These are phyloP conservation scores for Rhodotorula sphaerocarpa DNA, from an alignment of 768 basidiomycete genomes.

Conservation along the genomic window DNA sequence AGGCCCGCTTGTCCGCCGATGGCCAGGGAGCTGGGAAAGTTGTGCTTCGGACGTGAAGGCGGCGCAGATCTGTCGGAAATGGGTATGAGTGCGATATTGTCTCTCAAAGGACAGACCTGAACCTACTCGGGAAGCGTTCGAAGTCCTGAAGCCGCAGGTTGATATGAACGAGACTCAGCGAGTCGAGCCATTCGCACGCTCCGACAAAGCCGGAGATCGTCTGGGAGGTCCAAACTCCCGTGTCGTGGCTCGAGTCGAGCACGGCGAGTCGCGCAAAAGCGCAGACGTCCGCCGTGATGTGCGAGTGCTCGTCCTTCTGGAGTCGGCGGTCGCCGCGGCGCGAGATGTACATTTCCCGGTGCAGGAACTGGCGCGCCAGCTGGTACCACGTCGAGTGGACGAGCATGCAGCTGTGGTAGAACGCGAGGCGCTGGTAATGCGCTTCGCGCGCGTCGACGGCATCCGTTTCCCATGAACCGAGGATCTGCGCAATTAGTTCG, in stretches of 20 bases:
- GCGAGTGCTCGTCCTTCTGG: neutral
- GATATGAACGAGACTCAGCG: neutral
- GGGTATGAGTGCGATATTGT: neutral
- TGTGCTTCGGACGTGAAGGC: neutral
- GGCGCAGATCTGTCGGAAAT: neutral
- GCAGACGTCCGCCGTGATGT: neutral
- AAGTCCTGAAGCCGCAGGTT: too few relatives aligned
- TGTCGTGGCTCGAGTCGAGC: neutral
- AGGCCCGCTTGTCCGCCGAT: neutral
- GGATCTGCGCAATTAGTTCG: neutral
- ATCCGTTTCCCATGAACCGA: neutral
- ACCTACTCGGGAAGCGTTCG: neutral
- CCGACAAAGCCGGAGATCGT: neutral
- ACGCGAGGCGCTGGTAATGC: neutral
- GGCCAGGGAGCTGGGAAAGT: neutral
- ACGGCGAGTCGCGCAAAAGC: neutral
- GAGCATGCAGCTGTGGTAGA: neutral
- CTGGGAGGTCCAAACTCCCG: neutral
- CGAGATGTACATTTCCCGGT: neutral
- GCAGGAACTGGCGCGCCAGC: neutral
- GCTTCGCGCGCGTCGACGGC: neutral
- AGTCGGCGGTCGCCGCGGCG: neutral
- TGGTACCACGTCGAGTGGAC: neutral
- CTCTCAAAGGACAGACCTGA: neutral
- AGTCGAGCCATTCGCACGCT: neutral